Evolutionary conservation across 305 asterid genomes (phyloP).

Genomic region (Fraxinus dipetala): DNA sequence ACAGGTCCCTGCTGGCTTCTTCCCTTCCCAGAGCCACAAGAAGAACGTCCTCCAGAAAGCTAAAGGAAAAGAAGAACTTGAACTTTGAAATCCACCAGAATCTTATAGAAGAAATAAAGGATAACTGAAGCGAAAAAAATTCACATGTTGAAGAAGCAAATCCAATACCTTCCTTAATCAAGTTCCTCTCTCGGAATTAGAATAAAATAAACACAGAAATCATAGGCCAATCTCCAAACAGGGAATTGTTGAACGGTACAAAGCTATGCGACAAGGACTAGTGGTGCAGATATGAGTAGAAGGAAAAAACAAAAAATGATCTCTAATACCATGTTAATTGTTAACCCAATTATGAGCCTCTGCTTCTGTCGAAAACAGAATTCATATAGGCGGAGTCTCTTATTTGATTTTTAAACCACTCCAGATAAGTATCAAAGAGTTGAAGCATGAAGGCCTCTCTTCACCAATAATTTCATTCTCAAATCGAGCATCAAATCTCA

Average conservation of each 20-base stretch:
- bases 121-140: not conserved
- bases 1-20: slow-evolving; percentile 53
- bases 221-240: not conserved
- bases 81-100: not conserved
- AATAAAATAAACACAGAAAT: not conserved
- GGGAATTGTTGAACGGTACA: not conserved
- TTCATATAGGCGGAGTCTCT: not conserved
- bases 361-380: not conserved
- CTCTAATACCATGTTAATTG: not conserved
- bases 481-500: not conserved
- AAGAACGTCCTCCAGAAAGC: slow-evolving; percentile 62
- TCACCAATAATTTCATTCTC: not conserved
- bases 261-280: not conserved
- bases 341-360: not conserved
- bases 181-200: not conserved
- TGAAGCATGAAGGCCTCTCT: not conserved
- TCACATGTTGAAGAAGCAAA: not conserved
- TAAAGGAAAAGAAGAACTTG: slow-evolving; percentile 27
- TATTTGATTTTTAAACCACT: not conserved
- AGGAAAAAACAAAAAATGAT: not conserved
- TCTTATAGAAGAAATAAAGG: not conserved
- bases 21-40: slow-evolving; percentile 72
- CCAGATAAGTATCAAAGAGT: not conserved
- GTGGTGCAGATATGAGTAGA: not conserved
- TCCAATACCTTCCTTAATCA: not conserved